Percentiles rank a stretch among this genome's conserved stretches.
These are phyloP conservation scores for Gynostemma pentaphyllum DNA, from an alignment of 306 rosid species.

Conservation along the genomic window DNA sequence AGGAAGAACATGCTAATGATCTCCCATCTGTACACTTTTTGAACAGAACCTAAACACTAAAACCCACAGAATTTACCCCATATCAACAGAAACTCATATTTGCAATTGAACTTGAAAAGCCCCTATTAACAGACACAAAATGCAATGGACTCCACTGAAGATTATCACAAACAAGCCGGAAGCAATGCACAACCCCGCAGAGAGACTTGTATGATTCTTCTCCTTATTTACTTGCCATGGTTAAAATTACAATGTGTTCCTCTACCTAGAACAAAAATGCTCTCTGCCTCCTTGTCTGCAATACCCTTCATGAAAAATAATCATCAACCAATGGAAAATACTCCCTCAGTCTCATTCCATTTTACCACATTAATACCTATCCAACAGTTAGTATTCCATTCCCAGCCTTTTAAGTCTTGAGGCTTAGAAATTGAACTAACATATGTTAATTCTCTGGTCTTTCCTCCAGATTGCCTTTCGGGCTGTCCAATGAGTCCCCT, in stretches of 20 bases:
- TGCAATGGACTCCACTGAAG: constrained; percentile 19
- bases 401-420: constrained; percentile 24
- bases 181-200: neutral
- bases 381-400: constrained; percentile 54
- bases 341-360: constrained; percentile 23
- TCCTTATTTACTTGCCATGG: constrained; percentile 44
- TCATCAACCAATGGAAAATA: constrained; percentile 16
- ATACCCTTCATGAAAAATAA: constrained; percentile 23
- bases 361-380: constrained; percentile 50
- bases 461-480: constrained; percentile 50
- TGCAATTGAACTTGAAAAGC: constrained; percentile 26
- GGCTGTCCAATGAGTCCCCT: constrained; percentile 74
- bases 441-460: constrained; percentile 35
- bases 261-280: constrained; percentile 41
- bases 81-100: constrained; percentile 28
- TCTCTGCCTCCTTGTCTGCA: constrained; percentile 28
- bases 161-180: constrained; percentile 6
- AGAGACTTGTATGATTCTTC: constrained; percentile 44
- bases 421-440: constrained; percentile 29
- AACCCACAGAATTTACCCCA: constrained; percentile 12
- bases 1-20: neutral
- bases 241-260: constrained; percentile 36
- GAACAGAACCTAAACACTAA: constrained; percentile 14
- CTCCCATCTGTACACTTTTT: constrained; percentile 33
- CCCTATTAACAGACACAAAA: constrained; percentile 18